Conservation (phyloP, 2,329 filamentous ascomycete species). For the Sporothrix globosa region DNA sequence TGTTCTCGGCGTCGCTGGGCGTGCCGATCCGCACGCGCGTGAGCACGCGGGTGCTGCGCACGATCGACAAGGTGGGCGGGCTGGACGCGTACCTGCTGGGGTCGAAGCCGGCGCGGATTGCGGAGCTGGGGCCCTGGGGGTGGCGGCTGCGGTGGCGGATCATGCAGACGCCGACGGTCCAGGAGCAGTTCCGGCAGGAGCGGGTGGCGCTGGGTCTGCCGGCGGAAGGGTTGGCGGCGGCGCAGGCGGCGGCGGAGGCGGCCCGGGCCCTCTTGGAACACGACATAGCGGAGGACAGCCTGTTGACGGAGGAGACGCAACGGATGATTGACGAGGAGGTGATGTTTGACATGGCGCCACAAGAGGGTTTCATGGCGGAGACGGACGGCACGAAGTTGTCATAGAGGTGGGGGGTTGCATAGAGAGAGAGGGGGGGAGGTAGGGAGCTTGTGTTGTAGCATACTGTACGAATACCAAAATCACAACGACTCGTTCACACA, state of each 20-base stretch:
- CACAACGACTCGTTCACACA: background rate
- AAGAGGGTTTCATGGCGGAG: slow-evolving; percentile 42
- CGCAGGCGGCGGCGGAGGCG: slow-evolving; percentile 30
- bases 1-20: slow-evolving; percentile 66
- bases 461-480: slow-evolving; percentile 29
- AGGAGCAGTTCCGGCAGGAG: slow-evolving; percentile 67
- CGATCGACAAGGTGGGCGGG: slow-evolving; percentile 82
- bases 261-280: slow-evolving; percentile 16
- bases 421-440: background rate
- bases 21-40: slow-evolving; percentile 68
- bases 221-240: slow-evolving; percentile 43
- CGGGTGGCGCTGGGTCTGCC: slow-evolving; percentile 67
- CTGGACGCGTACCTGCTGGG: slow-evolving; percentile 90
- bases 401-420: background rate
- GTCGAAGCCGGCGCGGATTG: slow-evolving; percentile 74
- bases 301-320: slow-evolving; percentile 42
- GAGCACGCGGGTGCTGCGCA: slow-evolving; percentile 69
- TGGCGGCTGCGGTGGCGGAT: slow-evolving; percentile 90
- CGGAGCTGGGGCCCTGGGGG: slow-evolving; percentile 84
- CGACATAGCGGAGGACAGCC: slow-evolving; percentile 40
- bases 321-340: slow-evolving; percentile 48
- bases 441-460: background rate
- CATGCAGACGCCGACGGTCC: slow-evolving; percentile 73
- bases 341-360: slow-evolving; percentile 52
- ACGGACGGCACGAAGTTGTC: slow-evolving; percentile 35